Percentiles rank a stretch among this genome's conserved stretches.
Evolutionary conservation across 2,329 filamentous ascomycete species (phyloP).

Genomic region (Penicillium sp.): DNA sequence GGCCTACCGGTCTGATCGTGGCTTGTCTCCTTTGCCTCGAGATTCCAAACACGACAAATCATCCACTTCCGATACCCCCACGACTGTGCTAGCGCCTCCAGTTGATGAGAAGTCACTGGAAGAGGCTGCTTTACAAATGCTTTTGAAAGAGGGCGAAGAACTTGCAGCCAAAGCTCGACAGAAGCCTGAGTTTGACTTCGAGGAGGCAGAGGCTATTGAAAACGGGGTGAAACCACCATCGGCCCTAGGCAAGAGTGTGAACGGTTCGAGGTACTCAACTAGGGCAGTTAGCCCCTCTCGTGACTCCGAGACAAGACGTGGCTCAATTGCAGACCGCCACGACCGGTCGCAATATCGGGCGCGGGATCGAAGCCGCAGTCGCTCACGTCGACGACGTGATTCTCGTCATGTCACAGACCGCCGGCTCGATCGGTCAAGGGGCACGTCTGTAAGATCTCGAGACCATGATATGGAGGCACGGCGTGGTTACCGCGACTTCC

Average conservation of each 20-base stretch:
- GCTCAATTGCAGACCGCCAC: conserved; percentile 26
- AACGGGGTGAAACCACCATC: conserved; percentile 32
- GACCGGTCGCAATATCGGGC: conserved; percentile 25
- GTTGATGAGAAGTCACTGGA: conserved; percentile 55
- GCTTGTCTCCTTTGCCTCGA: conserved; percentile 27
- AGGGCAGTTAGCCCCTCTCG: conserved; percentile 30
- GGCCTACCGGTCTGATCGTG: conserved; percentile 34
- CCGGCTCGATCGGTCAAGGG: conserved; percentile 29
- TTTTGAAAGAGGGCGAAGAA: conserved; percentile 54
- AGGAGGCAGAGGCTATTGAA: conserved; percentile 44
- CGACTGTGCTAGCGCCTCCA: conserved; percentile 28
- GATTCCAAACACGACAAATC: conserved; percentile 34
- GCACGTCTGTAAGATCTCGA: conserved; percentile 29
- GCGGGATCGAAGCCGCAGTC: conserved; percentile 33
- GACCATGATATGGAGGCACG: conserved; percentile 36
- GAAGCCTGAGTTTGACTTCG: conserved; percentile 52
- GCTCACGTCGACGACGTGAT: conserved; percentile 26
- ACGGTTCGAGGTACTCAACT: conserved; percentile 30
- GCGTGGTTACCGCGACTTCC: conserved; percentile 31
- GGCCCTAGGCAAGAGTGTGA: conserved; percentile 25
- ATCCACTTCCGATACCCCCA: conserved; percentile 33
- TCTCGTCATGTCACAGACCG: conserved; percentile 33
- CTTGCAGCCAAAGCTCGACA: conserved; percentile 51
- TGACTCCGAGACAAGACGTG: conserved; percentile 29
- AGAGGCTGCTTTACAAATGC: conserved; percentile 51